Evolutionary conservation across 2,329 filamentous ascomycete genomes (phyloP).

Genomic region (Pyricularia grisea): DNA sequence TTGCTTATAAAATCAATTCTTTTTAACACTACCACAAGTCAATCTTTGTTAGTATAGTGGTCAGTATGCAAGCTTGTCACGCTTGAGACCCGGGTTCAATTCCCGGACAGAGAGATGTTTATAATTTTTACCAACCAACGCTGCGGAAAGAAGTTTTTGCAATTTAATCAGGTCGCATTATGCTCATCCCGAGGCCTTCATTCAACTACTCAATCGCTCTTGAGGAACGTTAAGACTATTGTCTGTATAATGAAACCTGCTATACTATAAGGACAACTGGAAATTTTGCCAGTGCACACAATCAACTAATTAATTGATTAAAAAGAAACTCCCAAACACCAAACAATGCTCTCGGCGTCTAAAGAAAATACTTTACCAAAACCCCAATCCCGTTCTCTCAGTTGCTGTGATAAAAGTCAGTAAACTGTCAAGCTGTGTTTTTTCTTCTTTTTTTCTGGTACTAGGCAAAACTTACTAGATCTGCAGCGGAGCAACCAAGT

Average conservation of each 20-base stretch:
- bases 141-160: too few species aligned
- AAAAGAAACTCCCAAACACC: background rate
- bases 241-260: background rate
- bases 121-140: too few species aligned
- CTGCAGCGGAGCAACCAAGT: slow-evolving; percentile 90
- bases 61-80: too few species aligned
- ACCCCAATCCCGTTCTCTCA: background rate
- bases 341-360: background rate
- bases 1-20: too few species aligned
- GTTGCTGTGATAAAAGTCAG: slow-evolving; percentile 1
- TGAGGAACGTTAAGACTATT: background rate
- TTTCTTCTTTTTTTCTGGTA: background rate
- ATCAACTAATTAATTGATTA: background rate
- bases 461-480: slow-evolving; percentile 68
- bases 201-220: background rate
- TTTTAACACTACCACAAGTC: too few species aligned
- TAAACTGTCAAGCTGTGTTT: background rate
- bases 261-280: background rate
- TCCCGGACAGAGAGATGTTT: too few species aligned
- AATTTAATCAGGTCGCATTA: too few species aligned
- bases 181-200: too few species aligned
- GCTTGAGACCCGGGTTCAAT: too few species aligned
- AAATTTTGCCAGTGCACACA: background rate
- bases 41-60: too few species aligned
- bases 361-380: background rate